phyloP scores from a whole-genome alignment of 306 rosid genomes.

The Begonia loranthoides region DNA sequence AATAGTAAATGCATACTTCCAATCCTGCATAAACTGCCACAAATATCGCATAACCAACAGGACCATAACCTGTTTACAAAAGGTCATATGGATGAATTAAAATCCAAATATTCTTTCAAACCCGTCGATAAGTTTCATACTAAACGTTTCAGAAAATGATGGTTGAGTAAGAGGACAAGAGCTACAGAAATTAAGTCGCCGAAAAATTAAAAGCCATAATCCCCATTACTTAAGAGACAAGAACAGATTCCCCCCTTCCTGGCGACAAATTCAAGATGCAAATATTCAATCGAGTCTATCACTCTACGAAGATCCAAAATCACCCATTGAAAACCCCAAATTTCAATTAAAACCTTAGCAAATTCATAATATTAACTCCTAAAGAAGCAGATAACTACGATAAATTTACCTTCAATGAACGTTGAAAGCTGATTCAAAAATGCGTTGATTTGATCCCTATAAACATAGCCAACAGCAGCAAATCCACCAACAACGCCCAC shows the following conservation, averaged over 20 bases:
- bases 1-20: slow-evolving; percentile 40
- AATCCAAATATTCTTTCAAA: background rate
- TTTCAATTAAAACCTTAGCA: background rate
- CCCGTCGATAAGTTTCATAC: background rate
- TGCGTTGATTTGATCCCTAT: slow-evolving; percentile 58
- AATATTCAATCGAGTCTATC: no score
- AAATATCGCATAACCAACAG: slow-evolving; percentile 86
- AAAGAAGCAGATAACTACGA: background rate
- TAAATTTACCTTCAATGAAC: slow-evolving; percentile 51
- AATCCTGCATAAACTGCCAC: slow-evolving; percentile 92
- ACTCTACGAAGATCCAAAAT: no score
- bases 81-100: background rate
- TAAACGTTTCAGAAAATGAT: no score
- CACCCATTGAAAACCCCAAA: no score
- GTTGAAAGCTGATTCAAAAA: slow-evolving; percentile 57
- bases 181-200: no score
- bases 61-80: slow-evolving; percentile 74
- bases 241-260: no score
- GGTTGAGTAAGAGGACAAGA: no score
- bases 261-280: no score
- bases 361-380: background rate
- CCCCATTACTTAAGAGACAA: no score
- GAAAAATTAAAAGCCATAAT: no score
- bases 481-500: slow-evolving; percentile 79
- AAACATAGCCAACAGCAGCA: slow-evolving; percentile 59